Conservation (phyloP, 1,139 yeast species). For the Kluyveromyces sp. region DNA sequence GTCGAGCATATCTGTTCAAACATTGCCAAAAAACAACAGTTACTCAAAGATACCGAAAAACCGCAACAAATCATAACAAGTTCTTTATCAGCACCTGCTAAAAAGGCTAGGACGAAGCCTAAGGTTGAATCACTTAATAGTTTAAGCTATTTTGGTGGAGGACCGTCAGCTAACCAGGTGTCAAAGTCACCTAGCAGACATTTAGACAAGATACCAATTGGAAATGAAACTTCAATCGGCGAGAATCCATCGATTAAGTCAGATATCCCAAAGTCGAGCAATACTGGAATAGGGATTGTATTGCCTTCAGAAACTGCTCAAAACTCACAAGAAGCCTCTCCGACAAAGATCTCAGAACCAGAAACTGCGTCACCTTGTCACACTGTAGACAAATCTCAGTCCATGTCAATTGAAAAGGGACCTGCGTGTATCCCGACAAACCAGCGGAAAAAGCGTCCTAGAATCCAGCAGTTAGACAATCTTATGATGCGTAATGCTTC, state of each 20-base stretch:
- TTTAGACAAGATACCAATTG: too few relatives aligned
- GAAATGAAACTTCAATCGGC: too few relatives aligned
- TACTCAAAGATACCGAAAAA: background rate
- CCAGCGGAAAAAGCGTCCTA: constrained; percentile 1
- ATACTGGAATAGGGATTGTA: too few relatives aligned
- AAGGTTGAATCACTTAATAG: constrained; percentile 31
- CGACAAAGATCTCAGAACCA: too few relatives aligned
- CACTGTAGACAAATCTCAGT: background rate
- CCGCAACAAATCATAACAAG: background rate
- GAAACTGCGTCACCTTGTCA: too few relatives aligned
- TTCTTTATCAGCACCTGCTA: background rate
- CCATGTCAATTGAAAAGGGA: background rate
- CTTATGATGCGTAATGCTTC: constrained; percentile 1
- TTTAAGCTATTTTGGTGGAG: constrained; percentile 35
- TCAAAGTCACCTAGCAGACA: background rate
- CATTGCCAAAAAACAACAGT: too few relatives aligned
- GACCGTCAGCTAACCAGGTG: constrained; percentile 10
- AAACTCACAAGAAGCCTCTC: too few relatives aligned
- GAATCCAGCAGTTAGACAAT: constrained; percentile 2
- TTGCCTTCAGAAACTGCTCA: too few relatives aligned
- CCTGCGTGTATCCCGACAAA: background rate
- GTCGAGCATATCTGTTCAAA: too few relatives aligned
- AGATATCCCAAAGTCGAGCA: too few relatives aligned
- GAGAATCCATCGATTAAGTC: too few relatives aligned
- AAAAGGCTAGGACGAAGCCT: constrained; percentile 12